Conservation (phyloP, 106 monocot genomes). For the Gastrodia elata region DNA sequence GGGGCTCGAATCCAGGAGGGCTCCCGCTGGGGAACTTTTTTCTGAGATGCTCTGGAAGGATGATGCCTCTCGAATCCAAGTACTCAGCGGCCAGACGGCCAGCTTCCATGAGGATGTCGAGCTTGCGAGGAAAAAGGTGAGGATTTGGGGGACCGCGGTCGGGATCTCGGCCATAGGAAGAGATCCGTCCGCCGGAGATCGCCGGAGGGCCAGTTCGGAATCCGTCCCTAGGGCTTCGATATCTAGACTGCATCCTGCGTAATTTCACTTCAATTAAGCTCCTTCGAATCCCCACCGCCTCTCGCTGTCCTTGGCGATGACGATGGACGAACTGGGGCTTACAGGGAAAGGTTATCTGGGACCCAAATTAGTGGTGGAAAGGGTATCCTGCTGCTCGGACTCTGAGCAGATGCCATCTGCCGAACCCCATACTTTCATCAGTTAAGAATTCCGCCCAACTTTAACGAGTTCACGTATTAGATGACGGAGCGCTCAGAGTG, state of each 20-base stretch:
- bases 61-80: constrained; percentile 57
- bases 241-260: constrained; percentile 6
- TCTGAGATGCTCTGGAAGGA: constrained; percentile 21
- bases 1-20: constrained; percentile 25
- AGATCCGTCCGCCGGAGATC: neutral
- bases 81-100: constrained; percentile 88
- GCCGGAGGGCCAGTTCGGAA: constrained; percentile 5
- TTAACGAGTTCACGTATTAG: neutral
- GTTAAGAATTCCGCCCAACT: neutral
- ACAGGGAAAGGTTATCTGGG: neutral
- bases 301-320: neutral
- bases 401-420: too few species aligned
- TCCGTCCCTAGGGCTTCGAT: constrained; percentile 7
- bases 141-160: constrained; percentile 1
- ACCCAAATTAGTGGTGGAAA: neutral
- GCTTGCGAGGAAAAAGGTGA: constrained; percentile 24
- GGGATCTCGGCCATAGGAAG: neutral
- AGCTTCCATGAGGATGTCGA: constrained; percentile 64
- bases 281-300: neutral
- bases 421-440: neutral
- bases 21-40: constrained; percentile 13
- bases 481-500: too few species aligned
- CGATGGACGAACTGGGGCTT: neutral
- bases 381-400: neutral
- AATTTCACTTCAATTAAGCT: constrained; percentile 8